Evolutionary conservation across 305 asterid genomes (phyloP), one percentile per base, ranked within the genome.

Genomic region (Coffea humblotiana): DNA sequence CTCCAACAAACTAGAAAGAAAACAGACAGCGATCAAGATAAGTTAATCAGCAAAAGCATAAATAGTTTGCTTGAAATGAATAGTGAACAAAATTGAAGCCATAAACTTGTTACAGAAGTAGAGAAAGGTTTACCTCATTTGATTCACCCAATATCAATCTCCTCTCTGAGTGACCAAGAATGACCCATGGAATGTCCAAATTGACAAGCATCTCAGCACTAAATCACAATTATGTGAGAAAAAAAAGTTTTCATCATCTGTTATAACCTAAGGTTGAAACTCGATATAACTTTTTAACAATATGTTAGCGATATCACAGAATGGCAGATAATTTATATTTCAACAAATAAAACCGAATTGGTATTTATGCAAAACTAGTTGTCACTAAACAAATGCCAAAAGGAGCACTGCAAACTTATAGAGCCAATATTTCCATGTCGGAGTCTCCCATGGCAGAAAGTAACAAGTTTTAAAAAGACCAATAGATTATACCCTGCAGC

Each of bases 191-290:
- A 68, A 96, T 83, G 77, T 71, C 90, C 82, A 96, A 85, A 83
- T 92, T 88, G 80, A 88, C 95, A 79, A 96, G 98, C 97, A 96
- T 96, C 91, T 96, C 98, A 77, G 98, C 98, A 81, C 99, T 96
- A 82, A 84, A 86, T 18, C 29, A 47, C 29, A 43, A 35, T 37
- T 37, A 58, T 43, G 18, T 49, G 40, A 63, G 13, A 10, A 48
- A 47, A 49, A 32, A 70, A 21, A 8, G 25, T 12, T 52, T 49
- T 29, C 1, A 64, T 3, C 18, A 32, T n/a, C 8, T 48, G 37
- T 27, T 37, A 40, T 7, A 25, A 16, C 45, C 43, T 21, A 18
- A 60, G 21, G 11, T 35, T 47, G 6, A 61, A 25, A 64, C 40
- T 25, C 23, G 58, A 12, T 19, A 58, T 12, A 71, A 18, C 71